Percentiles rank a stretch among this genome's conserved stretches.
phyloP scores from a whole-genome alignment of 208 protist genomes.

The Herpetomonas samuelpessoai region DNA sequence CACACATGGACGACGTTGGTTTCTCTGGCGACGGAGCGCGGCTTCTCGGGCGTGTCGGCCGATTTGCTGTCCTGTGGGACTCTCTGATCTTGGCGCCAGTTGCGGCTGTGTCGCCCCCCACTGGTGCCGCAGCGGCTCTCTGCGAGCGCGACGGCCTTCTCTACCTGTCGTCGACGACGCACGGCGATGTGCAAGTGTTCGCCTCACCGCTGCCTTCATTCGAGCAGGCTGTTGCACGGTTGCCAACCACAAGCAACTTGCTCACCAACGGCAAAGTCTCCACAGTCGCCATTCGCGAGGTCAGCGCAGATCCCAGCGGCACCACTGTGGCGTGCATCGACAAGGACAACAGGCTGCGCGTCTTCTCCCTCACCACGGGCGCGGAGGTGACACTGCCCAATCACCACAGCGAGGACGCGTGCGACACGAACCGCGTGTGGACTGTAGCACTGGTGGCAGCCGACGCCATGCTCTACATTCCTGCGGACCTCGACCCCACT shows the following conservation, averaged over 20 bases:
- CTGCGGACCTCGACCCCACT: slow-evolving; percentile 18
- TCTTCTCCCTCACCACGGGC: slow-evolving; percentile 15
- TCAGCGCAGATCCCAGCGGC: slow-evolving; percentile 33
- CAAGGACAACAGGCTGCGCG: slow-evolving; percentile 8
- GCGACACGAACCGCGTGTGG: background rate
- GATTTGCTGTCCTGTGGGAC: slow-evolving; percentile 59
- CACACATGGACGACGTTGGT: slow-evolving; percentile 24
- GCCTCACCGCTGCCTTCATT: slow-evolving; percentile 53
- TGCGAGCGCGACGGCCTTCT: slow-evolving; percentile 42
- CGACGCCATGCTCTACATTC: slow-evolving; percentile 19
- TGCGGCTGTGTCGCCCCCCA: slow-evolving; percentile 44
- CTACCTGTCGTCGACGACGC: slow-evolving; percentile 45
- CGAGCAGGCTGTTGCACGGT: slow-evolving; percentile 41
- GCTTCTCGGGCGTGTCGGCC: slow-evolving; percentile 48
- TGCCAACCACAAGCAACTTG: slow-evolving; percentile 44
- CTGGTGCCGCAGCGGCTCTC: slow-evolving; percentile 51
- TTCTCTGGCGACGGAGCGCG: slow-evolving; percentile 64
- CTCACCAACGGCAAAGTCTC: slow-evolving; percentile 63
- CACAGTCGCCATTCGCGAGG: slow-evolving; percentile 21
- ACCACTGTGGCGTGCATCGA: slow-evolving; percentile 26
- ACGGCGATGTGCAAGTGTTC: slow-evolving; percentile 54
- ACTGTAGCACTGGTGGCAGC: background rate
- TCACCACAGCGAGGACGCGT: background rate
- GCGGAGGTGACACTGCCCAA: background rate
- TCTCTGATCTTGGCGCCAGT: slow-evolving; percentile 31